Conservation (phyloP, 2,329 filamentous ascomycete species). For the Colletotrichum sojae region DNA sequence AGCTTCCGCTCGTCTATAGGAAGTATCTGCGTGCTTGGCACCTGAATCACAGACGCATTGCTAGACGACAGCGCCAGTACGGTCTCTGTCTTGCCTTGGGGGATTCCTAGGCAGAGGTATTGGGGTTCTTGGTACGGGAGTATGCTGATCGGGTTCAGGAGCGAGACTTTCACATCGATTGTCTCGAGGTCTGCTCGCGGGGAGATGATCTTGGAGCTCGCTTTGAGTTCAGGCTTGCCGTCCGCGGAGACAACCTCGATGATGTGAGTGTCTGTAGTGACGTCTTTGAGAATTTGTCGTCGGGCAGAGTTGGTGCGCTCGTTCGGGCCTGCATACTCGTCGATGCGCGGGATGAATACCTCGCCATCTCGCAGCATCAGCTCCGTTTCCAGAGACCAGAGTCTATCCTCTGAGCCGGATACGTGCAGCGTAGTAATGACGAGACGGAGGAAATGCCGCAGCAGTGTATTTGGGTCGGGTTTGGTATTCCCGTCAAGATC, state of each 20-base stretch:
- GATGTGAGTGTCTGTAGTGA: slow-evolving; percentile 1
- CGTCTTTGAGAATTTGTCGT: slow-evolving; percentile 1
- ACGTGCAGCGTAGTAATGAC: neutral
- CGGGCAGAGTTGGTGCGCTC: slow-evolving; percentile 24
- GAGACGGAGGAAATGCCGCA: neutral
- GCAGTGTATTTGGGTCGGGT: neutral
- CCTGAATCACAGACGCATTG: neutral
- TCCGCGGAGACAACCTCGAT: neutral
- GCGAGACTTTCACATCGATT: neutral
- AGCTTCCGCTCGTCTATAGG: neutral
- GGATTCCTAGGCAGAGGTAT: neutral
- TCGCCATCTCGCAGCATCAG: neutral
- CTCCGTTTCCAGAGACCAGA: slow-evolving; percentile 8
- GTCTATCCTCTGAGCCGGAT: neutral
- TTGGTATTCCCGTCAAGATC: slow-evolving; percentile 6
- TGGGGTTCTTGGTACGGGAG: neutral
- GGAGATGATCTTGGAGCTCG: neutral
- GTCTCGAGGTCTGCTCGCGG: neutral
- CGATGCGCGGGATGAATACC: neutral
- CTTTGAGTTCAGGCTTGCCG: neutral
- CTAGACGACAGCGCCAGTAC: neutral
- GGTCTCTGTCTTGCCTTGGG: neutral
- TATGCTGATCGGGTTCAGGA: neutral
- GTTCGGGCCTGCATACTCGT: slow-evolving; percentile 3
- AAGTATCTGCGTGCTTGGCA: neutral